Evolutionary conservation across 2,329 filamentous ascomycete species (phyloP).

Genomic region (Hymenoscyphus scutula): DNA sequence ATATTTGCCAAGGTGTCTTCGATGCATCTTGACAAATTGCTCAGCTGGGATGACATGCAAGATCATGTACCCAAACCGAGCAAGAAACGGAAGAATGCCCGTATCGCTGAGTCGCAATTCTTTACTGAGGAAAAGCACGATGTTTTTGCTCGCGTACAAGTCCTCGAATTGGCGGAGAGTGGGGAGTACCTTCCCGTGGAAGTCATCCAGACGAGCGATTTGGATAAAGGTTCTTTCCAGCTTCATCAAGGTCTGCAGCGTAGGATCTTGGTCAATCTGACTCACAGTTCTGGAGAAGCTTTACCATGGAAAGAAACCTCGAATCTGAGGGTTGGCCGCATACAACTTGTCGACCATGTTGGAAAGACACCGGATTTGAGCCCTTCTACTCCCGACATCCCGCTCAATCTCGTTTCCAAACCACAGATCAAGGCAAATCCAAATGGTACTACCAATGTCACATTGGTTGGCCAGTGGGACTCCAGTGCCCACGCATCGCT

Average conservation of each 20-base stretch:
- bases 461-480: conserved; percentile 91
- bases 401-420: conserved; percentile 72
- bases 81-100: conserved; percentile 51
- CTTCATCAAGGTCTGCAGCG: conserved; percentile 92
- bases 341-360: conserved; percentile 79
- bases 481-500: conserved; percentile 88
- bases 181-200: conserved; percentile 92
- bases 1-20: conserved; percentile 88
- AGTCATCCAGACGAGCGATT: conserved; percentile 78
- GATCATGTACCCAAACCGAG: conserved; percentile 66
- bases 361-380: conserved; percentile 83
- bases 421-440: conserved; percentile 81
- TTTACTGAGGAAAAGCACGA: conserved; percentile 93
- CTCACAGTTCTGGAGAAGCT: conserved; percentile 83
- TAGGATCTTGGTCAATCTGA: conserved; percentile 82
- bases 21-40: conserved; percentile 94
- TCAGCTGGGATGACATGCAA: conserved; percentile 98
- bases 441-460: conserved; percentile 86
- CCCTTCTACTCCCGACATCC: conserved; percentile 68
- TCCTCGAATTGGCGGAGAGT: conserved; percentile 87
- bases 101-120: conserved; percentile 89
- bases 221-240: conserved; percentile 89
- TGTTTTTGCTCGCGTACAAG: conserved; percentile 80
- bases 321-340: conserved; percentile 72
- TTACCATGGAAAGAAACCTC: conserved; percentile 86